Percentiles rank a stretch among this genome's conserved stretches.
These are phyloP conservation scores for Chlamydomonas schloesseri DNA, from an alignment of 139 green algal species.

Conservation along the genomic window DNA sequence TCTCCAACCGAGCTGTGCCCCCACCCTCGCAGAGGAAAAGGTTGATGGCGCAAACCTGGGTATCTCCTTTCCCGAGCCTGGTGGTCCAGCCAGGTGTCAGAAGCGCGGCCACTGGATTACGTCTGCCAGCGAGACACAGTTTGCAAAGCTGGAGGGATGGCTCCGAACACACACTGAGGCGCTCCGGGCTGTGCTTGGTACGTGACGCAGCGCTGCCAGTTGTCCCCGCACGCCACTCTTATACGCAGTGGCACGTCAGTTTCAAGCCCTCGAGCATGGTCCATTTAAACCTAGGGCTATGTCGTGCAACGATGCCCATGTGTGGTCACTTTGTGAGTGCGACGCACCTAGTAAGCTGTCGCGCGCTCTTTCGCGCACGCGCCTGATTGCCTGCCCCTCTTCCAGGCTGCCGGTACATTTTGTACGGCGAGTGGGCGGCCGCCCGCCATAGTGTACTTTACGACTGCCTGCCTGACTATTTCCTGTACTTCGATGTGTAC, in stretches of 20 bases:
- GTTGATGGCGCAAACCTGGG: slow-evolving; percentile 51
- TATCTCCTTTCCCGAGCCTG: slow-evolving; percentile 9
- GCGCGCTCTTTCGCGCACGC: too few relatives aligned
- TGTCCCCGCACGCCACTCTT: too few relatives aligned
- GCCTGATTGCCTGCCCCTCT: too few relatives aligned
- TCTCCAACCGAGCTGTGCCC: too few relatives aligned
- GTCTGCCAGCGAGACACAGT: slow-evolving; percentile 40
- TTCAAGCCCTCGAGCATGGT: too few relatives aligned
- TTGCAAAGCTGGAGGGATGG: slow-evolving; percentile 44
- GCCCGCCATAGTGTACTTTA: slow-evolving; percentile 48
- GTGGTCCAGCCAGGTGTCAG: slow-evolving; percentile 14
- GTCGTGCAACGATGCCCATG: too few relatives aligned
- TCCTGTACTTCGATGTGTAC: slow-evolving; percentile 46
- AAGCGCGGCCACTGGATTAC: slow-evolving; percentile 51
- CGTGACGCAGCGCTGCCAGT: not conserved
- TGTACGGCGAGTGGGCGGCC: slow-evolving; percentile 57
- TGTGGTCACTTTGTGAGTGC: too few relatives aligned
- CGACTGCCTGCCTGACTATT: slow-evolving; percentile 44
- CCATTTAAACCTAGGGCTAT: too few relatives aligned
- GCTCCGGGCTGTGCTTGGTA: slow-evolving; percentile 26
- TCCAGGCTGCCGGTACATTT: slow-evolving; percentile 44
- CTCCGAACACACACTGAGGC: not conserved
- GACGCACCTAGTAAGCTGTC: too few relatives aligned
- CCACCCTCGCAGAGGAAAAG: slow-evolving; percentile 54
- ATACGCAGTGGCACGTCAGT: too few relatives aligned